These are phyloP conservation scores for Botrytis galanthina DNA, from an alignment of 2,329 filamentous ascomycete species.

Conservation along the genomic window DNA sequence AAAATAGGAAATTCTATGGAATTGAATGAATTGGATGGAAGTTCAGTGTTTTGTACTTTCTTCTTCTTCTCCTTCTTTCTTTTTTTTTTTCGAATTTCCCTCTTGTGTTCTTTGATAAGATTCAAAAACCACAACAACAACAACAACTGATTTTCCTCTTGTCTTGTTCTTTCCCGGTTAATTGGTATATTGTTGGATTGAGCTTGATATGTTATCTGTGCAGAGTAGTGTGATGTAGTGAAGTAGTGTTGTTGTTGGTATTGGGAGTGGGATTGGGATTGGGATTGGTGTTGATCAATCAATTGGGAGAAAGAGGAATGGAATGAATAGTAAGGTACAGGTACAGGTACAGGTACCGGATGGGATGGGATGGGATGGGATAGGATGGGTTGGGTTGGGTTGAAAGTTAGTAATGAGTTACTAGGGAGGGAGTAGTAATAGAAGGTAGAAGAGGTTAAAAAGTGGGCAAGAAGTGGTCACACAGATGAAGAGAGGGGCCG, in stretches of 20 bases:
- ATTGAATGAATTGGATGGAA: neutral
- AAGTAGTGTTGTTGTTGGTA: neutral
- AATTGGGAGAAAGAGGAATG: neutral
- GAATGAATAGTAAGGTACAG: neutral
- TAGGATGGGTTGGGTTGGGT: neutral
- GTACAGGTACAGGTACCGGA: neutral
- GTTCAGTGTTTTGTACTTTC: slow-evolving; percentile 6
- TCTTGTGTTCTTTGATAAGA: neutral
- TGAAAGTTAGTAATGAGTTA: neutral
- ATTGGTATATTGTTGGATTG: neutral
- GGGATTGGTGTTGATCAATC: neutral
- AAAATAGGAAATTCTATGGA: slow-evolving; percentile 19
- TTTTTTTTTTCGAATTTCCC: neutral
- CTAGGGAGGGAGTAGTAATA: neutral
- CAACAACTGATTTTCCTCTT: neutral
- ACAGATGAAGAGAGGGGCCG: neutral
- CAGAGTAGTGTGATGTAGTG: neutral
- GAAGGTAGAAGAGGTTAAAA: neutral
- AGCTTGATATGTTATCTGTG: neutral
- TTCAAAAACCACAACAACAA: neutral
- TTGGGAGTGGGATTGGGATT: neutral
- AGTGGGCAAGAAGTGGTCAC: neutral
- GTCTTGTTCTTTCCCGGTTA: slow-evolving; percentile 14
- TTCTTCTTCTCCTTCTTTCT: neutral
- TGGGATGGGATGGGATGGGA: neutral